Conservation (phyloP, 1,284 basidiomycete genomes). For the Sanghuangporus baumii region DNA sequence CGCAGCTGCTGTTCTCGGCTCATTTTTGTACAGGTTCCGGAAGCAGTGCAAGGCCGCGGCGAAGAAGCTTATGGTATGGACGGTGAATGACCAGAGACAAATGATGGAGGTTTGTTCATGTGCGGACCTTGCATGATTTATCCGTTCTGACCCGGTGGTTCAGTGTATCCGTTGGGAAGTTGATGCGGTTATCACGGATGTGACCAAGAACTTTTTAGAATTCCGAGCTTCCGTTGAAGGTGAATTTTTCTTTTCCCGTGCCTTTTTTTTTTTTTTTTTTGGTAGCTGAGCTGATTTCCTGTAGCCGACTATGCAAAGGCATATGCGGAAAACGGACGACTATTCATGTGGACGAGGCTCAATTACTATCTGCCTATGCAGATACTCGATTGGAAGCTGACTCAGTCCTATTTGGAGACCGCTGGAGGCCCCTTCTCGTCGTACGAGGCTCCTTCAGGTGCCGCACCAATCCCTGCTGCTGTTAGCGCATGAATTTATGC, state of each 20-base stretch:
- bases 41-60: constrained; percentile 72
- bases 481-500: not conserved
- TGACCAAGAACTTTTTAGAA: constrained; percentile 72
- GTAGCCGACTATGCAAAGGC: constrained; percentile 65
- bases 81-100: constrained; percentile 85
- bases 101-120: constrained; percentile 79
- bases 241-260: constrained; percentile 30
- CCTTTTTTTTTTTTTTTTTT: not conserved
- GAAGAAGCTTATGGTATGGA: constrained; percentile 95
- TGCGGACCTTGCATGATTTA: not conserved
- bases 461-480: not conserved
- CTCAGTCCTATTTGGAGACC: constrained; percentile 38
- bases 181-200: constrained; percentile 86
- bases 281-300: not conserved
- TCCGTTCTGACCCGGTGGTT: constrained; percentile 14
- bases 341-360: constrained; percentile 72
- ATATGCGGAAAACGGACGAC: constrained; percentile 52
- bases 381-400: constrained; percentile 25
- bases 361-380: constrained; percentile 53
- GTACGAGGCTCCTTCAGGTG: not conserved
- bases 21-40: constrained; percentile 50
- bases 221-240: constrained; percentile 62
- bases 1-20: not conserved
- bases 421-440: constrained; percentile 51
- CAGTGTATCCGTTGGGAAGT: constrained; percentile 76